phyloP scores from a whole-genome alignment of 2,329 filamentous ascomycete genomes.

The Colletotrichum sp. region DNA sequence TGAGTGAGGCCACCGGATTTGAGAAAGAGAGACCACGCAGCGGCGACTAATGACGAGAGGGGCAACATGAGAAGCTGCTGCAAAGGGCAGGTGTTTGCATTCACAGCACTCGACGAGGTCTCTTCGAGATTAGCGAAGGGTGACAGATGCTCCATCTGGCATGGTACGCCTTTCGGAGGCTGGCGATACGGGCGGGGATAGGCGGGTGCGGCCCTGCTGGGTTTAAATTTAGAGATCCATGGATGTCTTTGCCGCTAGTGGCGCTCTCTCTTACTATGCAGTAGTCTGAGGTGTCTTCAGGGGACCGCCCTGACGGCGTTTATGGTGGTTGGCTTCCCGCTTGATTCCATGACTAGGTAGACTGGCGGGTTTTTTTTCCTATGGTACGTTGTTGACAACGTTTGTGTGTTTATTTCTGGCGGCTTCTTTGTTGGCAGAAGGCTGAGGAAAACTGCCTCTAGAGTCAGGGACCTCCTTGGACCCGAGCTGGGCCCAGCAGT shows the following conservation, averaged over 20 bases:
- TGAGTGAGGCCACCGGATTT: background rate
- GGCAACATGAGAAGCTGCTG: background rate
- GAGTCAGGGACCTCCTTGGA: background rate
- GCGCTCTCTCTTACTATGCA: background rate
- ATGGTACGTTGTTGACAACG: background rate
- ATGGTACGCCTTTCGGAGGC: background rate
- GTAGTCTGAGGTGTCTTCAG: background rate
- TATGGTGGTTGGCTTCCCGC: background rate
- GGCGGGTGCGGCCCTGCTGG: background rate
- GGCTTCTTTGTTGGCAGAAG: background rate
- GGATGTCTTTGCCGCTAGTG: slow-evolving; percentile 3
- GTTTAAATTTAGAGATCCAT: slow-evolving; percentile 18
- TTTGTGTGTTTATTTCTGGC: background rate
- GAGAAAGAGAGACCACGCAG: background rate
- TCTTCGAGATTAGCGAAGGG: slow-evolving; percentile 9
- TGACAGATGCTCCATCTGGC: slow-evolving; percentile 3
- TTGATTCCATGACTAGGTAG: background rate
- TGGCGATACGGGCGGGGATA: background rate
- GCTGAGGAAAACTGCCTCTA: background rate
- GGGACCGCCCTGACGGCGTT: background rate
- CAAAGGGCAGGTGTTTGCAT: background rate
- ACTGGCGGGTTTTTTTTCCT: background rate
- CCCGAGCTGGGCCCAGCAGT: background rate
- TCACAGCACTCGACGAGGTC: background rate
- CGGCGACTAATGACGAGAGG: background rate